These are phyloP conservation scores for Steccherinum ochraceum DNA, from an alignment of 768 basidiomycete species.

Conservation along the genomic window DNA sequence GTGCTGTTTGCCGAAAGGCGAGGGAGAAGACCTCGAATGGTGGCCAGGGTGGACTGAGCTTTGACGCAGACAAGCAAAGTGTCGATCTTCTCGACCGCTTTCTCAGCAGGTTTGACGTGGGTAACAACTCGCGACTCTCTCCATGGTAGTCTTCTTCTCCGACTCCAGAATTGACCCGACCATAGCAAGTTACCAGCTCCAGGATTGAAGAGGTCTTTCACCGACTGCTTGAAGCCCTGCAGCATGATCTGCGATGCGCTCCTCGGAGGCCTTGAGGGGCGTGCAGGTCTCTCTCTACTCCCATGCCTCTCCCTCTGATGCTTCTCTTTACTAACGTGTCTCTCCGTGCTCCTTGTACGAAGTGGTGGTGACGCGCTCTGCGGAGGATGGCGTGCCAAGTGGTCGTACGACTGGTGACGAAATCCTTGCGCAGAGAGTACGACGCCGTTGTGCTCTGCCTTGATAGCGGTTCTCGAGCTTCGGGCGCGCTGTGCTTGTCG, in stretches of 20 bases:
- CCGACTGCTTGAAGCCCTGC: too few relatives aligned
- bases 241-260: too few relatives aligned
- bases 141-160: constrained; percentile 1
- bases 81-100: constrained; percentile 47
- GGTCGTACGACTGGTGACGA: constrained; percentile 42
- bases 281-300: background rate
- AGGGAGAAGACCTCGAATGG: constrained; percentile 52
- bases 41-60: constrained; percentile 54
- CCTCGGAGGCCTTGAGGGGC: background rate
- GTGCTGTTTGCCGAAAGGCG: constrained; percentile 66
- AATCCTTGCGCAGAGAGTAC: constrained; percentile 38
- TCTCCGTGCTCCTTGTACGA: background rate
- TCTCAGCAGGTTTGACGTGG: background rate
- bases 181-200: too few relatives aligned
- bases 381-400: background rate
- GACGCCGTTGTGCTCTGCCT: constrained; percentile 45
- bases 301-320: background rate
- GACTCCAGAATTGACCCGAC: too few relatives aligned
- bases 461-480: constrained; percentile 28
- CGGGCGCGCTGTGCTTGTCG: constrained; percentile 31
- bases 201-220: too few relatives aligned
- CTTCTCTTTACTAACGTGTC: background rate
- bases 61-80: constrained; percentile 83
- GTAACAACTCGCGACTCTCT: background rate
- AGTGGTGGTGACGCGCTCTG: background rate